Evolutionary conservation across 2,329 filamentous ascomycete genomes (phyloP).

Genomic region (Sporothrix mexicana): DNA sequence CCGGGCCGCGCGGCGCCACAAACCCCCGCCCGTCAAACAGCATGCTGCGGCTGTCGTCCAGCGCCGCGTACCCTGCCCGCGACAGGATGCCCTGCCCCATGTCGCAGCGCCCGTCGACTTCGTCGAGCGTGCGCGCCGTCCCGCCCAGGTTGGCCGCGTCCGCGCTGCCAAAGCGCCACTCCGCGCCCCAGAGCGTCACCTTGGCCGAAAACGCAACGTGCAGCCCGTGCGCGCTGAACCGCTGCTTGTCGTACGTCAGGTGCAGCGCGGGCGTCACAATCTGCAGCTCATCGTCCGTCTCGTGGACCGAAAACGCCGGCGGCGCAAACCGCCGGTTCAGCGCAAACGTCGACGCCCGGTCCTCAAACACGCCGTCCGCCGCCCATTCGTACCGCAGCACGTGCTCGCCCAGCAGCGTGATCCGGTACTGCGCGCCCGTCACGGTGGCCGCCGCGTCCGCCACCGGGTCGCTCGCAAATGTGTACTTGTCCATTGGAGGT

Average conservation of each 20-base stretch:
- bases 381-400: background rate
- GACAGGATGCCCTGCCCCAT: conserved; percentile 6
- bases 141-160: background rate
- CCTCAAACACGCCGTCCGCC: background rate
- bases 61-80: background rate
- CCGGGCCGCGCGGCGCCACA: background rate
- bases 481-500: conserved; percentile 6
- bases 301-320: background rate
- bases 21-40: conserved; percentile 10
- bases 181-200: background rate
- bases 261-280: background rate
- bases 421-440: background rate
- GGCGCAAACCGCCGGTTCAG: background rate
- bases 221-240: background rate
- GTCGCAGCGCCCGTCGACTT: conserved; percentile 12
- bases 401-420: background rate
- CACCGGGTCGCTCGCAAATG: background rate
- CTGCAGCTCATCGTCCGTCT: background rate
- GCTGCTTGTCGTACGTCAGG: background rate
- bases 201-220: background rate
- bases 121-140: background rate
- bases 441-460: background rate
- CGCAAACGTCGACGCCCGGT: background rate
- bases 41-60: conserved; percentile 13
- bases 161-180: background rate